These are phyloP conservation scores for Coniochaeta prunicola DNA, from an alignment of 2,329 filamentous ascomycete genomes.

Conservation along the genomic window DNA sequence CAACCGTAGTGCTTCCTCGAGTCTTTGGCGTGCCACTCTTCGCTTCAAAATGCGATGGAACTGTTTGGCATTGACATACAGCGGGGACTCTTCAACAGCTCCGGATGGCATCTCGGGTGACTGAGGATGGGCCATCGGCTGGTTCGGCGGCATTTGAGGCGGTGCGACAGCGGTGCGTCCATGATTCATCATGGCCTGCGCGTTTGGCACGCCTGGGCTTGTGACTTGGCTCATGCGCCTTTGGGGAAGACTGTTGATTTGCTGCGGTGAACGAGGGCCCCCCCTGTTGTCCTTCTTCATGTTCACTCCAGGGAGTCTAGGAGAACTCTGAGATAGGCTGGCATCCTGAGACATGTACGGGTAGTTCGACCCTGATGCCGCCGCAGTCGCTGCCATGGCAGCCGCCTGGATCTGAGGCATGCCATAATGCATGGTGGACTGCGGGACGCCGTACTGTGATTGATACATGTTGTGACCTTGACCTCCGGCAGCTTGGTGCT, in stretches of 20 bases:
- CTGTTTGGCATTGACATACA: conserved; percentile 98
- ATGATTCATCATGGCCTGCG: conserved; percentile 72
- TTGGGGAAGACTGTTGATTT: conserved; percentile 56
- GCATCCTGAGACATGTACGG: conserved; percentile 67
- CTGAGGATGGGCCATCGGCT: conserved; percentile 60
- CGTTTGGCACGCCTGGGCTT: conserved; percentile 66
- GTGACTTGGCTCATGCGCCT: conserved; percentile 71
- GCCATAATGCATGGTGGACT: conserved; percentile 66
- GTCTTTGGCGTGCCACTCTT: conserved; percentile 81
- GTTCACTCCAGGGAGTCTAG: conserved; percentile 61
- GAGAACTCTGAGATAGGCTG: conserved; percentile 63
- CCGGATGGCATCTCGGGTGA: conserved; percentile 73
- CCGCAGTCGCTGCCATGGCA: conserved; percentile 86
- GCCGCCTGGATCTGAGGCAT: conserved; percentile 82
- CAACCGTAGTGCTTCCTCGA: conserved; percentile 85
- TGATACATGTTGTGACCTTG: conserved; percentile 73
- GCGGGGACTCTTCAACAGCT: conserved; percentile 77
- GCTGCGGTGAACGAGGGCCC: conserved; percentile 70
- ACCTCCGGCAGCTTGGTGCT: conserved; percentile 58
- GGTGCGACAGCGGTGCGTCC: conserved; percentile 43
- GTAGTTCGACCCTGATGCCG: conserved; percentile 75
- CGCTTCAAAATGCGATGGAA: conserved; percentile 96
- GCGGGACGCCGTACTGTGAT: conserved; percentile 66
- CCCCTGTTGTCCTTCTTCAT: conserved; percentile 64
- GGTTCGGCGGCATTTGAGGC: conserved; percentile 54